phyloP scores from a whole-genome alignment of 2,329 filamentous ascomycete genomes.

The Penicillium sp. region DNA sequence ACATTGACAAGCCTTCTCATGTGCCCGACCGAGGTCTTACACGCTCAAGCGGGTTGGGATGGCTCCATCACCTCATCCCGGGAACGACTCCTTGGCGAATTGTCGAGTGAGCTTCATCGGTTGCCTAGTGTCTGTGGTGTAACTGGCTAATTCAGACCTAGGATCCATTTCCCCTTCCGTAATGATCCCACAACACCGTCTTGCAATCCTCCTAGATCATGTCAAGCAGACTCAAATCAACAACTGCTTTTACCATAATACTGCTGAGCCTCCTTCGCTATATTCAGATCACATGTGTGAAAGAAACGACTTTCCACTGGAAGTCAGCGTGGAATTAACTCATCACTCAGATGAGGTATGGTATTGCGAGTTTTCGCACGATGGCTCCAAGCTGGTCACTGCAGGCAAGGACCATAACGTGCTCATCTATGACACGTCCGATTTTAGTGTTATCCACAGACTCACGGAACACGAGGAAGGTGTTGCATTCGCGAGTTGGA shows the following conservation, averaged over 20 bases:
- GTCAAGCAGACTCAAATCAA: slow-evolving; percentile 82
- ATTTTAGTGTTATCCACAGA: slow-evolving; percentile 63
- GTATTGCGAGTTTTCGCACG: slow-evolving; percentile 86
- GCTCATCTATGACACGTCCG: slow-evolving; percentile 75
- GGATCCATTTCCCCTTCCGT: slow-evolving; percentile 91
- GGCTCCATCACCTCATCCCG: slow-evolving; percentile 74
- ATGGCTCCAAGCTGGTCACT: slow-evolving; percentile 78
- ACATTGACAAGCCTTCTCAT: slow-evolving; percentile 68
- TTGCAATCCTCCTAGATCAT: slow-evolving; percentile 76
- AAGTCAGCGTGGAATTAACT: slow-evolving; percentile 67
- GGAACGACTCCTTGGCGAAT: slow-evolving; percentile 69
- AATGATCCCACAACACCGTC: slow-evolving; percentile 90
- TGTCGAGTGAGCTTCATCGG: slow-evolving; percentile 66
- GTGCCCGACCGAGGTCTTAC: slow-evolving; percentile 78
- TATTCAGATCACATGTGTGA: slow-evolving; percentile 89
- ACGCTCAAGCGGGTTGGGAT: slow-evolving; percentile 77
- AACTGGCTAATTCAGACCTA: slow-evolving; percentile 40
- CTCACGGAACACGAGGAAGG: slow-evolving; percentile 67
- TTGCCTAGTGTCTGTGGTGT: background rate
- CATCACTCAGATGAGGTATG: slow-evolving; percentile 82
- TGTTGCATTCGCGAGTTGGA: slow-evolving; percentile 83
- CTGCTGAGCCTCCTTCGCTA: slow-evolving; percentile 71
- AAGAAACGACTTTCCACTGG: slow-evolving; percentile 72
- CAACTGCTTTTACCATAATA: slow-evolving; percentile 86
- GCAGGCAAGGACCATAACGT: slow-evolving; percentile 74